Evolutionary conservation across 306 rosid species (phyloP).

Genomic region (Pterocarpus santalinus): DNA sequence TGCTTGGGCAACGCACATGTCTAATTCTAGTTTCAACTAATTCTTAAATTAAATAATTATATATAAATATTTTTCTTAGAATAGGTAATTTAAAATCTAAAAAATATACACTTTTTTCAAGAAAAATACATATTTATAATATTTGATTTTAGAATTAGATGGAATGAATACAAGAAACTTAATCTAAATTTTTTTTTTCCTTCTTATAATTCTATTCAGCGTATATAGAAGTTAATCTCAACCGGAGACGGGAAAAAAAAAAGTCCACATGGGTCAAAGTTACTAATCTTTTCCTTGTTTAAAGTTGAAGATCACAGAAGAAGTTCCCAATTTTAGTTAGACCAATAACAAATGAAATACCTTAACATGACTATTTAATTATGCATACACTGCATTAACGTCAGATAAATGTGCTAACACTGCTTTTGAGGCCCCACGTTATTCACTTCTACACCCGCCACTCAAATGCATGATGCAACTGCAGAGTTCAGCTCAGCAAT

Average conservation of each 20-base stretch:
- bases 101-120: too few relatives aligned
- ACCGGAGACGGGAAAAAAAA: neutral
- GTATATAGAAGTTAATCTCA: too few relatives aligned
- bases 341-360: constrained; percentile 11
- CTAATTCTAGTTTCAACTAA: too few relatives aligned
- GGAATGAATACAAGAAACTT: too few relatives aligned
- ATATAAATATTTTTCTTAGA: too few relatives aligned
- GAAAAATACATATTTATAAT: too few relatives aligned
- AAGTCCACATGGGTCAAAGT: constrained; percentile 14
- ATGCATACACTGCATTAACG: constrained; percentile 15
- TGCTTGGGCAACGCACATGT: too few relatives aligned
- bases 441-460: constrained; percentile 46
- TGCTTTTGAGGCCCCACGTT: constrained; percentile 7
- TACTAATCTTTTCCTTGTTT: constrained; percentile 27
- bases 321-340: constrained; percentile 19
- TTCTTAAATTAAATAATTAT: too few relatives aligned
- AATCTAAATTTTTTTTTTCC: too few relatives aligned
- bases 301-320: constrained; percentile 22
- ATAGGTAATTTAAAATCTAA: too few relatives aligned
- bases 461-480: neutral
- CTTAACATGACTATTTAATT: constrained; percentile 41
- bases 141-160: too few relatives aligned
- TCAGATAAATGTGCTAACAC: neutral
- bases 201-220: too few relatives aligned
- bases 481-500: neutral